Evolutionary conservation across 208 protist species (phyloP), one percentile per base, ranked within the genome.

Genomic region (Trypanosoma mega): DNA sequence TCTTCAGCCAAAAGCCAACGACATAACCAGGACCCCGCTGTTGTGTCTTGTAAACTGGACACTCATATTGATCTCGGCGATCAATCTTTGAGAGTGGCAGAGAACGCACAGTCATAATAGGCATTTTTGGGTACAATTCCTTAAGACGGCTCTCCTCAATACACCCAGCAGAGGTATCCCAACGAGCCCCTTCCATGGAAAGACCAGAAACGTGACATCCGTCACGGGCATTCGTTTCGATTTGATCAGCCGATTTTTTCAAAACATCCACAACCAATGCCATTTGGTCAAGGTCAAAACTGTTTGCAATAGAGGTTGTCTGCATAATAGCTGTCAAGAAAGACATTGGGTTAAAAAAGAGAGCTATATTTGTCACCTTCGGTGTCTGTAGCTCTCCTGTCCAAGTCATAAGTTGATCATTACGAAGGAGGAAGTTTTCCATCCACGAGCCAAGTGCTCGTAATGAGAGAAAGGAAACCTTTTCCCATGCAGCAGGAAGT

Each of bases 271-370:
- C 77, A 31, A 97, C 92, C 16, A 98, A 72, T 12, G 94, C 71
- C 94, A 98, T 98, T 72, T 97, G 90, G 78, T 99, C 97, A 11
- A 99, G 85, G 50, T 98, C 93, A 71, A 96, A 98, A 64, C 92
- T 93, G 87, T 98, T 98, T 53, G 95, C 88, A 63, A 98, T 97
- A 3, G 97, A 97, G 5, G 96, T 99, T 6, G 90, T 94, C 75
- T 99, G 98, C 94, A 99, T 98, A 52, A 99, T 98, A 58, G 98
- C 97, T 20, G 97, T 99, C 7, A 99, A 73, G 85, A 99, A 99
- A 6, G 98, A 98, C 94, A 99, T 98, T 33, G 98, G 98, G 77
- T 99, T 99, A 82, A 99, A 99, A 74, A 98, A 97, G 55, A 96
- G 80, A 23, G 94, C 59, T 41, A 99, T 85, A 78, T 97, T 98